Evolutionary conservation across 2,329 filamentous ascomycete genomes (phyloP), one percentile per base, ranked within the genome.

Genomic region (Capronia epimyces): DNA sequence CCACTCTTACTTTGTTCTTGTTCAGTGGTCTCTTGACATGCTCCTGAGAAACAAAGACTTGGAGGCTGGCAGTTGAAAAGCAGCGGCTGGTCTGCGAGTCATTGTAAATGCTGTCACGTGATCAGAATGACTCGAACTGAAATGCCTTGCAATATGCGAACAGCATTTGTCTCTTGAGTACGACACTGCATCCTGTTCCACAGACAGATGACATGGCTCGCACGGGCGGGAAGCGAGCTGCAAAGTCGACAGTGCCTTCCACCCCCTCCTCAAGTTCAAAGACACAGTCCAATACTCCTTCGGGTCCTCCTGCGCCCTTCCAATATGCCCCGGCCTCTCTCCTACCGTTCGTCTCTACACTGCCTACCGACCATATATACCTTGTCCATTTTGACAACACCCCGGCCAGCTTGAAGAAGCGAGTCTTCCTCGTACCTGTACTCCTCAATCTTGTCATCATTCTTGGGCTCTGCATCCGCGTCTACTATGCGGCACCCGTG

Each of bases 371-470:
- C 49, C 81, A 87, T 67, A 78, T 95, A 65, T 95, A 96, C 76
- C 79, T 96, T 63, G 77, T 85, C 24, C 89, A 95, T 72, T 75
- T 95, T 68, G 90, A 96, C 74, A 72, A 70, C 53, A 82, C 85
- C 55, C 82, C 83, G 0, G 69, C 71, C 16, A 75, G 76, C 22
- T 81, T 90, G 70, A 96, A 96, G 71, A 80, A 80, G 66, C 86
- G 87, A 63, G 85, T 94, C 62, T 96, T 95, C 69, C 63, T 82
- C 42, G 82, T 95, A 1, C 89, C 90, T 13, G 76, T 89, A 15
- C 67, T 82, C 15, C 81, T 95, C 70, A 96, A 96, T 68, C 50
- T 85, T 27, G 69, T 73, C 59, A 82, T 96, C 50, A 72, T 76
- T 7, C 63, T 75, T 1, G 68, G 87, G 25, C 81, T 95, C 60